Percentiles rank a stretch among this genome's conserved stretches.
Evolutionary conservation across 768 basidiomycete species (phyloP).

Genomic region (Strobilomyces confusus): DNA sequence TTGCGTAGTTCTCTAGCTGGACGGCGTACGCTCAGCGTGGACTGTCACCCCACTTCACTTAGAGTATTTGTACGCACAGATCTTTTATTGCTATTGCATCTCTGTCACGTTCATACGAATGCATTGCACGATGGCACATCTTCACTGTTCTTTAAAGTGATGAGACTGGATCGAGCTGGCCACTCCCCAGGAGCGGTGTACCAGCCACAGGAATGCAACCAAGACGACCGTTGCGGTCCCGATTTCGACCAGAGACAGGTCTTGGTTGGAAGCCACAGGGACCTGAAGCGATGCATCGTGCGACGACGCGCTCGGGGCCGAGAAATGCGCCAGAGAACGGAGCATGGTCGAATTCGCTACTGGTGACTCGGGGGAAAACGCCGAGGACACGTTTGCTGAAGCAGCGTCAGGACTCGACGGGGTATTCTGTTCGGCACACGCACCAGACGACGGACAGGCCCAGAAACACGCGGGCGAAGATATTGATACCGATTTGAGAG

Average conservation of each 20-base stretch:
- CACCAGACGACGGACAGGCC: conserved; percentile 29
- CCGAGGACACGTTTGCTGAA: conserved; percentile 1
- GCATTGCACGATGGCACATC: conserved; percentile 1
- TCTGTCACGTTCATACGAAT: conserved; percentile 7
- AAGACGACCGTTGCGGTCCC: conserved; percentile 34
- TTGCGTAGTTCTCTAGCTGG: conserved; percentile 57
- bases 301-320: conserved; percentile 7
- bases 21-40: conserved; percentile 11
- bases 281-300: conserved; percentile 17
- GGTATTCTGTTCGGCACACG: neutral
- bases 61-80: conserved; percentile 31
- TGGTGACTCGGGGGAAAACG: conserved; percentile 17
- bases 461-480: conserved; percentile 30
- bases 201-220: conserved; percentile 33
- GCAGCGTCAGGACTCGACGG: conserved; percentile 3
- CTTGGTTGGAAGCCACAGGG: conserved; percentile 32
- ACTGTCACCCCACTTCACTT: conserved; percentile 8
- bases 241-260: conserved; percentile 33
- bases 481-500: conserved; percentile 21
- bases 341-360: conserved; percentile 24
- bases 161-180: conserved; percentile 17
- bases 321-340: conserved; percentile 14
- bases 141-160: conserved; percentile 26
- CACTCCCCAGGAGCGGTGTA: conserved; percentile 23
- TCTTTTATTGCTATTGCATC: conserved; percentile 24